Percentiles rank a stretch among this genome's conserved stretches.
phyloP scores from a whole-genome alignment of 805 yeast species.

The Sugiyamaella valdiviana region DNA sequence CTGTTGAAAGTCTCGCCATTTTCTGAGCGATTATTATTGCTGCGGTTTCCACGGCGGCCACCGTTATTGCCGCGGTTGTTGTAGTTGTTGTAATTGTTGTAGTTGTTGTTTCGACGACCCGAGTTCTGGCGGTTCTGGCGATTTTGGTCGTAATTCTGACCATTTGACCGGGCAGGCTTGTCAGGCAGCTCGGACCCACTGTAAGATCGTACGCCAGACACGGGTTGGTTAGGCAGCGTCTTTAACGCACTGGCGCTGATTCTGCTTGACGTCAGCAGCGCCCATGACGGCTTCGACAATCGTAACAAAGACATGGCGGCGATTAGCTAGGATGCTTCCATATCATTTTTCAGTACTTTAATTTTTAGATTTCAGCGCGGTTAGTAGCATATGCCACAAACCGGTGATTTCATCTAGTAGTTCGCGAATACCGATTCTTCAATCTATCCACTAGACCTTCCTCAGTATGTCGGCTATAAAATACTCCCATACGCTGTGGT shows the following conservation, averaged over 20 bases:
- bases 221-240: not conserved
- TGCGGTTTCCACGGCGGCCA: not conserved
- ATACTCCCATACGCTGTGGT: slow-evolving; percentile 87
- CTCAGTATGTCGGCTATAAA: slow-evolving; percentile 23
- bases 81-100: not conserved
- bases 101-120: not conserved
- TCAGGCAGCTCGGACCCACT: not conserved
- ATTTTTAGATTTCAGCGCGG: no score
- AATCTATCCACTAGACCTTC: not conserved
- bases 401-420: no score
- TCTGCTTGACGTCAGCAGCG: not conserved
- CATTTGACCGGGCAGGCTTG: no score
- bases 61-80: not conserved
- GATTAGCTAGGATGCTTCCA: no score
- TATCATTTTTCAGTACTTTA: no score
- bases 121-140: not conserved
- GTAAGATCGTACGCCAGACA: not conserved
- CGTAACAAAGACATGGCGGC: not conserved
- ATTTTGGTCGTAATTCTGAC: not conserved
- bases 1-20: not conserved
- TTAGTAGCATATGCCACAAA: no score
- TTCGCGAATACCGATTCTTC: no score
- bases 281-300: not conserved
- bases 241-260: not conserved
- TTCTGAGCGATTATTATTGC: not conserved